Evolutionary conservation across 129 eudicot species (phyloP).

Genomic region (Flaveria sonorensis): DNA sequence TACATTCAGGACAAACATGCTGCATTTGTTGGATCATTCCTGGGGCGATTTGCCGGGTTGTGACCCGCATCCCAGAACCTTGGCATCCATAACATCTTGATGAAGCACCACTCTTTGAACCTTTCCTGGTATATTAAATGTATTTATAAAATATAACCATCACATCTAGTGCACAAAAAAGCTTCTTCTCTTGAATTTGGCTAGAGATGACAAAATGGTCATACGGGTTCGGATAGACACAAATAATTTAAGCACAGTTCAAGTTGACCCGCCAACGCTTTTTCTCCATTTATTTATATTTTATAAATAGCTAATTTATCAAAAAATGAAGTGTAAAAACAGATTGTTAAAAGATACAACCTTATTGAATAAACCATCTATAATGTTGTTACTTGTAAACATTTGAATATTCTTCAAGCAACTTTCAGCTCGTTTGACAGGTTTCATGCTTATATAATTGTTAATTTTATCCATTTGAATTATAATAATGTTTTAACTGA

Average conservation of each 20-base stretch:
- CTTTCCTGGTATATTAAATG: slow-evolving; percentile 54
- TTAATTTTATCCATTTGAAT: not conserved
- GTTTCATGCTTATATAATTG: not conserved
- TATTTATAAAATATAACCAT: not conserved
- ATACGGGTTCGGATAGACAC: not conserved
- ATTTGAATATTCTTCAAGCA: not conserved
- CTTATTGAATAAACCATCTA: not conserved
- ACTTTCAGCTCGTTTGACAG: not conserved
- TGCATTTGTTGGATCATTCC: slow-evolving; percentile 86
- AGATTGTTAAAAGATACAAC: not conserved
- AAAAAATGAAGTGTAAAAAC: not conserved
- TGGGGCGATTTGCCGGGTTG: slow-evolving; percentile 60
- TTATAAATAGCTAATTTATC: not conserved
- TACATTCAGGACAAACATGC: slow-evolving; percentile 69
- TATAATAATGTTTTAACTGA: not conserved
- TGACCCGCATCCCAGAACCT: slow-evolving; percentile 68
- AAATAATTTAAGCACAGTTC: not conserved
- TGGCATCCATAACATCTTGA: slow-evolving; percentile 72
- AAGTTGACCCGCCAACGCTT: not conserved
- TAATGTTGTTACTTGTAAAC: not conserved
- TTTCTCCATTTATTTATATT: not conserved
- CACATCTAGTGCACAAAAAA: not conserved
- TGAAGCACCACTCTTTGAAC: slow-evolving; percentile 70
- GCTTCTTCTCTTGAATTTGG: not conserved
- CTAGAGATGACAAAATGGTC: not conserved